Evolutionary conservation across 2,329 filamentous ascomycete species (phyloP), one percentile per base, ranked within the genome.

Genomic region (Escovopsis weberi): DNA sequence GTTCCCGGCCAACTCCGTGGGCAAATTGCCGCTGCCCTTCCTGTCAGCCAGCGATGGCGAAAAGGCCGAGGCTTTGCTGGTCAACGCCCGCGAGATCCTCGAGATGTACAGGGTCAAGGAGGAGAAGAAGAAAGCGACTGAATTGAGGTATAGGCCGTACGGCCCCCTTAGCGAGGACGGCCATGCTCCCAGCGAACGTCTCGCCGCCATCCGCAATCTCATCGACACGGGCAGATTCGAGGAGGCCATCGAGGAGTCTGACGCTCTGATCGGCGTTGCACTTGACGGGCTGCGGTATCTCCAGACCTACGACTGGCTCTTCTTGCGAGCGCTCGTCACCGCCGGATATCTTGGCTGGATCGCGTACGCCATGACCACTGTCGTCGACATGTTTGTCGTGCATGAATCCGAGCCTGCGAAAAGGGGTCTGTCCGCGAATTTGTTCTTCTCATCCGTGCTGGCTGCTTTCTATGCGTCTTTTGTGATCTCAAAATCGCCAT

Each of bases 101-200:
- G 91, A 98, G 58, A 95, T 95, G 82, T 98, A 96, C 57, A 78
- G 75, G 26, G 83, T 98, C 45, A 98, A 98, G 63, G 89, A 96
- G 59, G 78, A 80, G 48, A 74, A 81, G 50, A 96, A 96, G 65
- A 78, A 77, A 55, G 69, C 72, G 1, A 82, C 74, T 0, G 76
- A 89, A 55, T 62, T 98, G 43, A 76, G 78, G 33, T 98, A 88
- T 62, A 75, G 70, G 41, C 81, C 88, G 0, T 98, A 82, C 56
- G 64, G 71, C 28, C 75, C 78, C 4, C 71, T 98, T 30, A 78
- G 78, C 34, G 73, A 75, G 32, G 65, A 72, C 4, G 69, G 74
- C 4, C 68, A 76, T 44, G 77, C 78, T 0, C 70, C 82, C 1
- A 76, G 84, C 40, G 67, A 75, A 46, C 79, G 85, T 12, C 63